Evolutionary conservation across 2,329 filamentous ascomycete species (phyloP).

Genomic region (Colletotrichum sp.): DNA sequence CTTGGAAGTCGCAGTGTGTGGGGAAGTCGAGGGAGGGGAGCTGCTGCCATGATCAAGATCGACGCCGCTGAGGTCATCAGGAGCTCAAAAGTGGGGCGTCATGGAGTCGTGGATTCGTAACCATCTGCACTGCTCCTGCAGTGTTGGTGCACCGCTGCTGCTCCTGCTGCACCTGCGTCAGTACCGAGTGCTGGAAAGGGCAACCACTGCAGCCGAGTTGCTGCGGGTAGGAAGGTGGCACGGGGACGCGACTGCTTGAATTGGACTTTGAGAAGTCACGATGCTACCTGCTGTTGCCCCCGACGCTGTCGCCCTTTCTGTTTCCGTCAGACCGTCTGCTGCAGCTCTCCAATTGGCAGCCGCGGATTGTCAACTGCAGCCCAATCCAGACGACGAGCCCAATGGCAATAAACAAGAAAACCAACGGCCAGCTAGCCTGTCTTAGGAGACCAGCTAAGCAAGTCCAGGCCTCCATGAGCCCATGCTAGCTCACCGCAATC

Average conservation of each 20-base stretch:
- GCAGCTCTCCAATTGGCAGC: neutral
- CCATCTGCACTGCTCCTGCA: neutral
- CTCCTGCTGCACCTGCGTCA: neutral
- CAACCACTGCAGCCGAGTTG: neutral
- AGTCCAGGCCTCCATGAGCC: neutral
- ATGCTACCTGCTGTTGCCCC: neutral
- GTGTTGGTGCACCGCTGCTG: neutral
- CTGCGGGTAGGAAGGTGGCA: neutral
- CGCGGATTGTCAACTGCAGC: neutral
- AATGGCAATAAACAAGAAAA: neutral
- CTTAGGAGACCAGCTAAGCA: neutral
- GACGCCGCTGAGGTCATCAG: conserved; percentile 20
- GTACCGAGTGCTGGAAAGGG: neutral
- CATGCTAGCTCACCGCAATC: conserved; percentile 7
- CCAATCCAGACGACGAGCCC: neutral
- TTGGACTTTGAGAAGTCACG: neutral
- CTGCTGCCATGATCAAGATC: neutral
- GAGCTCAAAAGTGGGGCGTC: neutral
- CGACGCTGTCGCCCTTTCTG: neutral
- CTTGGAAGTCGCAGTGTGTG: neutral
- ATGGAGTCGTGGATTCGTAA: conserved; percentile 12
- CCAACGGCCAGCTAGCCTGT: neutral
- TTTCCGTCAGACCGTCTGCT: neutral
- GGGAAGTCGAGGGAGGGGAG: neutral
- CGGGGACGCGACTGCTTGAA: neutral